Percentiles rank a stretch among this genome's conserved stretches.
Evolutionary conservation across 495 filamentous ascomycete genomes (phyloP).

Genomic region (Aspergillus conjunctus): DNA sequence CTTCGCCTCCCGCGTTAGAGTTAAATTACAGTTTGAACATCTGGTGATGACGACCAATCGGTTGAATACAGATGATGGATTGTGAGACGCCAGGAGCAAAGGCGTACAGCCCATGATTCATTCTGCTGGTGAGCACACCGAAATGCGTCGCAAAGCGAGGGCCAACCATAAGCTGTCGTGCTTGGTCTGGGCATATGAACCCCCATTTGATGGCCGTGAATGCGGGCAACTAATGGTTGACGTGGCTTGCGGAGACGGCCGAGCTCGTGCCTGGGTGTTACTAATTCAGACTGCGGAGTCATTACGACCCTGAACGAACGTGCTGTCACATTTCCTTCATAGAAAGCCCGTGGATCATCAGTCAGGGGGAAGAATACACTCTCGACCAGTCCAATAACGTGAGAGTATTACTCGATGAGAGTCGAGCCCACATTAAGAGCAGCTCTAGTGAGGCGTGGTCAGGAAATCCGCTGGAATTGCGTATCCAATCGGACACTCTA

Average conservation of each 20-base stretch:
- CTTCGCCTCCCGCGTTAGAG: not conserved
- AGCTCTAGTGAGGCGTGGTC: not conserved
- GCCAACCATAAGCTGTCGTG: slow-evolving; percentile 17
- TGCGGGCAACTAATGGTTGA: slow-evolving; percentile 8
- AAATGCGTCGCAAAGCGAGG: slow-evolving; percentile 20
- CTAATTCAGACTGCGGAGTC: not conserved
- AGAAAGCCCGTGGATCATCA: not conserved
- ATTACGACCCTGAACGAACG: not conserved
- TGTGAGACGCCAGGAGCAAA: slow-evolving; percentile 14
- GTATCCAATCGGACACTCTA: slow-evolving; percentile 18
- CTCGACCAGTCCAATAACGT: not conserved
- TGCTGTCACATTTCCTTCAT: not conserved
- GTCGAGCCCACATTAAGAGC: not conserved
- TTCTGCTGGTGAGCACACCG: slow-evolving; percentile 4
- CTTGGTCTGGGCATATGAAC: slow-evolving; percentile 10
- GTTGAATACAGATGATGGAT: slow-evolving; percentile 4
- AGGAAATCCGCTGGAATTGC: slow-evolving; percentile 4
- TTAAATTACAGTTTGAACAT: not conserved
- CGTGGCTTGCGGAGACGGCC: slow-evolving; percentile 16
- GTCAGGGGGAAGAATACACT: slow-evolving; percentile 4
- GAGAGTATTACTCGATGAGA: not conserved
- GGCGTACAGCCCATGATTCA: not conserved
- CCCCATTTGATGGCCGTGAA: slow-evolving; percentile 14
- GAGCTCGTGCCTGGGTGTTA: not conserved
- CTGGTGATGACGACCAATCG: slow-evolving; percentile 14